These are phyloP conservation scores for Eimeria acervulina DNA, from an alignment of 169 alveolate genomes.

Conservation along the genomic window DNA sequence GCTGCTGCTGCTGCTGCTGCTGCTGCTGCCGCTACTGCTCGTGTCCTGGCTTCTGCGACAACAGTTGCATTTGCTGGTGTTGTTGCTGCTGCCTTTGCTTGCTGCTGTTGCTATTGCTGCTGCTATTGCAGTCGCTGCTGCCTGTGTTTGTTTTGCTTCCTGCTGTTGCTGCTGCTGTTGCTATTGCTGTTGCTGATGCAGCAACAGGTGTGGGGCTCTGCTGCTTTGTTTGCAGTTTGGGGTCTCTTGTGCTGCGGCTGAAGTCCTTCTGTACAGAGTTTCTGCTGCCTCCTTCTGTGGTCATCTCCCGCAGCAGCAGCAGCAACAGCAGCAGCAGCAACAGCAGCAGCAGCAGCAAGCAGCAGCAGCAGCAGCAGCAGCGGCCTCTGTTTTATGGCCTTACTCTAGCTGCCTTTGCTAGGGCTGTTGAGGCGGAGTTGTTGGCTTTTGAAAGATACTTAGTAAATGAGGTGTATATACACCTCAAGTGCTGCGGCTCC, in stretches of 20 bases:
- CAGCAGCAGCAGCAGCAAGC: background rate
- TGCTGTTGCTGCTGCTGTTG: background rate
- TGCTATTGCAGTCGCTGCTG: slow-evolving; percentile 17
- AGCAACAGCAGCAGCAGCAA: background rate
- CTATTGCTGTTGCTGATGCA: background rate
- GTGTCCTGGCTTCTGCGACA: background rate
- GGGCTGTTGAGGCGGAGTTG: slow-evolving; percentile 18
- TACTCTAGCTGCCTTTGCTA: background rate
- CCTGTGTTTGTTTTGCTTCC: background rate
- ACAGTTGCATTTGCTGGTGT: background rate
- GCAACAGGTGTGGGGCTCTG: background rate
- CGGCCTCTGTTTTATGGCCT: background rate
- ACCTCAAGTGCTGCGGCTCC: background rate
- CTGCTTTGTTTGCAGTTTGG: background rate
- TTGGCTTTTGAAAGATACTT: background rate
- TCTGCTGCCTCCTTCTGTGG: background rate
- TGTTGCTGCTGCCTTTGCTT: slow-evolving; percentile 25
- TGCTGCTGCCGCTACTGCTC: background rate
- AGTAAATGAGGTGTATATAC: background rate
- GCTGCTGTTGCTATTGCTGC: slow-evolving; percentile 86
- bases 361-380: background rate
- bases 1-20: slow-evolving; percentile 50
- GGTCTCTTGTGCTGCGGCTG: background rate
- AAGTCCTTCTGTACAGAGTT: background rate
- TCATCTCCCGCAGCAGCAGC: slow-evolving; percentile 6